Base-by-base conservation (phyloP, 306 rosid species). In the Chamaecrista fasciculata region DNA sequence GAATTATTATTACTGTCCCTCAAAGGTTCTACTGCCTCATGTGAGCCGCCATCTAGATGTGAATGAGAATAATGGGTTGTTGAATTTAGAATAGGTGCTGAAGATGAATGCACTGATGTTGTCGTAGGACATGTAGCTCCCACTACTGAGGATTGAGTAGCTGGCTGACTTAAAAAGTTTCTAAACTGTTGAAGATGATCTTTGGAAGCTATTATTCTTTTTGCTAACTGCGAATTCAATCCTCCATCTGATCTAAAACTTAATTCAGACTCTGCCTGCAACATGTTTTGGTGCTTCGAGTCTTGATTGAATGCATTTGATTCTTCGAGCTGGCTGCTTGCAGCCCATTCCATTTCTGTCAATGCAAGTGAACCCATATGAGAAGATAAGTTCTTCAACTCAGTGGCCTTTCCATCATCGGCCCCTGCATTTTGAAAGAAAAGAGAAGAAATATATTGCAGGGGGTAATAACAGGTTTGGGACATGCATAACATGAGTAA, bases 351-450 rank as follows among this genome's bases (percentile, higher is more conserved):
- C 88, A 88, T 94, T 86, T 90, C 98, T 90, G 96, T 84, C 83
- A 94, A 90, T 71, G 88, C 93, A 90, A 90, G 96, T 83, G 94
- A 94, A 90, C 78, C 73, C 90, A 88, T 79, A 79, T 90, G 87
- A 94, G 96, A 88, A 68, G 85, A 86, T 80, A 94, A 82, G 84
- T 81, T 85, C 75, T 84, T 92, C 90, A 84, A 86, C 57, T 85
- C 86, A 84, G 79, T 86, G 89, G 91, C 89, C 89, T 79, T 86
- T 79, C 63, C 76, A 85, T 82, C 87, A 90, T 74, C 68, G 91
- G 74, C 96, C 93, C 91, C 90, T 85, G 90, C 92, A 89, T 75
- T 66, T 84, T 82, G 67, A 91, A 86, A 75, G 78, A 78, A 62
- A 73, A 80, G 72, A 75, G 72, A 64, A 74, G 40, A 62, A 72